Base-by-base conservation (phyloP, 1,284 basidiomycete genomes). In the Phellinidium pouzarii region DNA sequence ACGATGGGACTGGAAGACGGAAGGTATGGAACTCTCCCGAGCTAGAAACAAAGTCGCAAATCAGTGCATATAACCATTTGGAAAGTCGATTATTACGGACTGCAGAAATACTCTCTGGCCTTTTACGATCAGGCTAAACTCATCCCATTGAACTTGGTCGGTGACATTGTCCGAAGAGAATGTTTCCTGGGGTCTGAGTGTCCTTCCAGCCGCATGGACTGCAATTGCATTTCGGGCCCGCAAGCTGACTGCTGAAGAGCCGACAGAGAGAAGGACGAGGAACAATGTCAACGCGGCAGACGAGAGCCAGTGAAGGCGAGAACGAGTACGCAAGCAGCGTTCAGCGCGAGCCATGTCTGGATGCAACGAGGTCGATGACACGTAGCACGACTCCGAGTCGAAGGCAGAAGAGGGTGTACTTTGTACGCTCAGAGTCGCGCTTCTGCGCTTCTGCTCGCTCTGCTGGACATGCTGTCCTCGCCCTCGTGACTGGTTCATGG, bases 1-100 rank as follows among this genome's bases (percentile, higher is more conserved):
- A 66, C 3, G 78, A 78, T 0, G 85, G 86, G 0, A 90, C 83
- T 1, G 90, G 90, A 1, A 91, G 70, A 19, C 90, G 78, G 69
- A 85, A 93, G 0, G 89, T 81, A 61, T 92, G 89, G 63, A 92
- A 90, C 65, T 92, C 90, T 40, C 87, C 87, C 1, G 55, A 57
- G 50, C 54, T 56, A 23, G 11, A n/a, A n/a, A n/a, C 3, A 8
- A 34, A 14, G 9, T 34, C 31, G 11, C 11, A 14, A 3, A n/a
- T 19, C 59, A 59, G 47, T 57, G 59, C 34, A 4, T 6, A 42
- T 38, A 9, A 3, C 7, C 43, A 23, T 41, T 19, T 17, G 14
- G 19, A 9, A 42, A 26, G 7, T n/a, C n/a, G n/a, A 9, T 42
- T 11, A 44, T 7, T 7, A 40, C 50, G n/a, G 37, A 56, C 54